phyloP scores from a whole-genome alignment of 1,284 basidiomycete genomes.

The Sphagnurus paluster region DNA sequence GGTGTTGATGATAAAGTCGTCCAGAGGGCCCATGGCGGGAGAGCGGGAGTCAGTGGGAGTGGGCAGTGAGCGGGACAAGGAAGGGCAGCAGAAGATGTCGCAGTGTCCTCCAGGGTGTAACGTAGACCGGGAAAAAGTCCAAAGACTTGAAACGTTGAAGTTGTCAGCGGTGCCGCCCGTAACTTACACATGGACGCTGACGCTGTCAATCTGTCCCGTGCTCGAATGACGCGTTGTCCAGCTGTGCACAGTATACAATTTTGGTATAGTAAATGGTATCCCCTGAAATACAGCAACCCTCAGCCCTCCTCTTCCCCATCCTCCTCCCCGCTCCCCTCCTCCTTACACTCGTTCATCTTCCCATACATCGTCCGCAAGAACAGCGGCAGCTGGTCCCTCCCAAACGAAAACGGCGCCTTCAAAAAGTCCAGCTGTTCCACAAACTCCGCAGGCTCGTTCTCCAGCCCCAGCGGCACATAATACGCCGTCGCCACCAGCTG shows the following conservation, averaged over 20 bases:
- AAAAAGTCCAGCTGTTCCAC: conserved; percentile 61
- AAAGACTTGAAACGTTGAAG: too few species aligned
- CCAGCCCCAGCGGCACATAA: conserved; percentile 64
- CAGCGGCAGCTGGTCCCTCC: conserved; percentile 59
- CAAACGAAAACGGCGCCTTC: conserved; percentile 63
- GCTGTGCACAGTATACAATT: too few species aligned
- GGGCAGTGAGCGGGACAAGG: background rate
- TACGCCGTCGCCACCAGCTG: conserved; percentile 51
- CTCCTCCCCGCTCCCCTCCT: conserved; percentile 23
- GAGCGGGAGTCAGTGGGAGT: background rate
- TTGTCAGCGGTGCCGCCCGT: too few species aligned
- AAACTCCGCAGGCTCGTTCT: conserved; percentile 56
- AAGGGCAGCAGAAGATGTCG: background rate
- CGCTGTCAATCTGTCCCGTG: too few species aligned
- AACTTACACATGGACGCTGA: too few species aligned
- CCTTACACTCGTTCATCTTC: conserved; percentile 45
- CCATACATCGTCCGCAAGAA: conserved; percentile 61
- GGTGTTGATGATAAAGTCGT: conserved; percentile 12
- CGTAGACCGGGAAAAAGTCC: too few species aligned
- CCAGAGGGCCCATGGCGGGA: conserved; percentile 1
- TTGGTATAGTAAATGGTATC: background rate
- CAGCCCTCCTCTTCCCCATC: conserved; percentile 12
- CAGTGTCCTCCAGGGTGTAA: background rate
- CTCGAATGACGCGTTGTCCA: too few species aligned
- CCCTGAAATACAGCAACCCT: background rate